These are phyloP conservation scores for Macroventuria anomochaeta DNA, from an alignment of 2,329 filamentous ascomycete genomes.

Conservation along the genomic window DNA sequence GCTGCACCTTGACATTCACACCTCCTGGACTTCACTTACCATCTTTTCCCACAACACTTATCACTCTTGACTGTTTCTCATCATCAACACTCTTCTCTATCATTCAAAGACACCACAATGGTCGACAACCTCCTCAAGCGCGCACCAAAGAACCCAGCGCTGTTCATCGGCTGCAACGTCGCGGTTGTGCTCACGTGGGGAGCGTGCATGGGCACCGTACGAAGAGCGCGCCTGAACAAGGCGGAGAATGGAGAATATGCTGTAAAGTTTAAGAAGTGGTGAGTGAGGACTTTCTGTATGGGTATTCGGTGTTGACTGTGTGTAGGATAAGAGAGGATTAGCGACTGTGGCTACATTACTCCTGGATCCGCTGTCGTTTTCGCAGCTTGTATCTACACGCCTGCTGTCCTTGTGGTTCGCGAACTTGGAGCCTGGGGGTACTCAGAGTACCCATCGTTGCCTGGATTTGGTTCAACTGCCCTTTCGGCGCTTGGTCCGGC, in stretches of 20 bases:
- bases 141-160: constrained; percentile 11
- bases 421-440: too few relatives aligned
- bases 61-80: too few relatives aligned
- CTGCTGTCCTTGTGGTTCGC: too few relatives aligned
- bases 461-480: too few relatives aligned
- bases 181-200: constrained; percentile 12
- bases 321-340: constrained; percentile 8
- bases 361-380: background rate
- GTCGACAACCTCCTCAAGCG: constrained; percentile 12
- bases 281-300: background rate
- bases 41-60: background rate
- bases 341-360: background rate
- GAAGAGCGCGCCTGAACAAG: constrained; percentile 1
- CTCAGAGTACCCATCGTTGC: too few relatives aligned
- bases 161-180: constrained; percentile 13
- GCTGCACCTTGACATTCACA: background rate
- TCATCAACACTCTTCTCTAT: background rate
- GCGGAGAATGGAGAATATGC: background rate
- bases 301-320: background rate
- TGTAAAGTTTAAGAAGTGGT: constrained; percentile 6
- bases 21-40: background rate
- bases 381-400: too few relatives aligned
- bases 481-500: too few relatives aligned
- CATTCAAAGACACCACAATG: background rate
- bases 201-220: constrained; percentile 8